Conservation (phyloP, 768 basidiomycete genomes). For the Imleria badia region DNA sequence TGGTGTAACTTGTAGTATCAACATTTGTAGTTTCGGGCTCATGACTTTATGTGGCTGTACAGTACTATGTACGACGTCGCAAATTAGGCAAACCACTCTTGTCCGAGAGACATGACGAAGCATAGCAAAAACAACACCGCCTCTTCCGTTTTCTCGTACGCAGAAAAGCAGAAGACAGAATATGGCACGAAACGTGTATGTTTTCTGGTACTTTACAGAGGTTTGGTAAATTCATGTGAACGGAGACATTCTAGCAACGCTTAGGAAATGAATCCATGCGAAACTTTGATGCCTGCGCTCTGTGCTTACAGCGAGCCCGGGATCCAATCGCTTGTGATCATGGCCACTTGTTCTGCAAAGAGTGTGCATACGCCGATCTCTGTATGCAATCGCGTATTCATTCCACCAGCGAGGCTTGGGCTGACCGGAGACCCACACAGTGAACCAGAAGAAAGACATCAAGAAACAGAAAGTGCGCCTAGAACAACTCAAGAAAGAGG, state of each 20-base stretch:
- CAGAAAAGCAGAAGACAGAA: conserved; percentile 76
- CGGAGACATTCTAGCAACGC: conserved; percentile 29
- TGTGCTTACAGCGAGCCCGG: conserved; percentile 81
- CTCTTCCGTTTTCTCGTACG: conserved; percentile 86
- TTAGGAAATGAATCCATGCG: conserved; percentile 90
- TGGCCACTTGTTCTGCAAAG: conserved; percentile 95
- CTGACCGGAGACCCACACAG: conserved; percentile 37
- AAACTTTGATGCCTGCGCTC: conserved; percentile 84
- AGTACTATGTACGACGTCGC: background rate
- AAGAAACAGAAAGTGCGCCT: conserved; percentile 85
- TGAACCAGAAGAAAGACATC: conserved; percentile 89
- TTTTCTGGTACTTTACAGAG: background rate
- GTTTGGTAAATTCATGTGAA: background rate
- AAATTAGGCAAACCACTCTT: background rate
- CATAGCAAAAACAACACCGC: conserved; percentile 91
- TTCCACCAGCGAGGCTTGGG: conserved; percentile 2
- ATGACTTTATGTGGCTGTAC: conserved; percentile 3
- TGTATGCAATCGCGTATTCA: conserved; percentile 43
- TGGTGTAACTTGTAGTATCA: background rate
- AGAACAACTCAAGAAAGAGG: conserved; percentile 71
- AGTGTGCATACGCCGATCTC: conserved; percentile 87
- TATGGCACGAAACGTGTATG: conserved; percentile 80
- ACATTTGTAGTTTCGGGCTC: too few relatives aligned
- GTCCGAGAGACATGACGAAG: conserved; percentile 63
- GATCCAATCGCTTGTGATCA: conserved; percentile 81